Evolutionary conservation across 768 basidiomycete genomes (phyloP), one percentile per base, ranked within the genome.

Genomic region (Amanita brunnescens): DNA sequence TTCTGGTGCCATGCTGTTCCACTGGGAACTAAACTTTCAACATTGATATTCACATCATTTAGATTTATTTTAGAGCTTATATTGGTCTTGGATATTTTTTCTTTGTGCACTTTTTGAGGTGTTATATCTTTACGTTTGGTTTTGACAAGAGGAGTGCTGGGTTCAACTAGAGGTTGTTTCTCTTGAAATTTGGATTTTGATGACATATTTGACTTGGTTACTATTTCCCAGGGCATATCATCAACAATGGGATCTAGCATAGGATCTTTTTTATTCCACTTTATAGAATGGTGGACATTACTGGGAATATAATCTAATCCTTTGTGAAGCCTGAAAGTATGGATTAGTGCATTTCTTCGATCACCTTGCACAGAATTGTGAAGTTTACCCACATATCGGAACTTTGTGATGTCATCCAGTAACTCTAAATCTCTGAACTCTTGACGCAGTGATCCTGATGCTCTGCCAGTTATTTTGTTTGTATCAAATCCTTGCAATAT

Each of bases 171-270:
- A 29, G 26, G 26, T 29, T 29, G 26, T 29, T 29, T 29, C 26
- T 29, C 26, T 29, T 29, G 26, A 29, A 29, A 29, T 29, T 29
- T 29, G 26, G 26, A 29, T 29, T 29, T 29, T 29, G 26, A 29
- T 29, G 26, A 29, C 26, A 29, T 29, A 29, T 29, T 29, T 29
- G 26, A 29, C 13, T 43, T 43, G 10, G 21, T 43, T 10, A 43
- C 41, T 13, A 43, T 13, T 20, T 43, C 18, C 41, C 41, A 43
- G 18, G 41, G 41, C 41, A 54, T 51, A 16, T 57, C 55, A 10
- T 53, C 53, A 2, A 37, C 42, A 0, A 54, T 35, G 12, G 34
- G 34, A 35, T 35, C 34, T 13, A 35, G 34, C 34, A 35, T 35
- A 16, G 34, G 34, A 35, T 35, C 34, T 13, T 12, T 13, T 43